Percentiles rank a stretch among this genome's conserved stretches.
phyloP scores from a whole-genome alignment of 208 protist genomes.

The Trichomonas tenax region DNA sequence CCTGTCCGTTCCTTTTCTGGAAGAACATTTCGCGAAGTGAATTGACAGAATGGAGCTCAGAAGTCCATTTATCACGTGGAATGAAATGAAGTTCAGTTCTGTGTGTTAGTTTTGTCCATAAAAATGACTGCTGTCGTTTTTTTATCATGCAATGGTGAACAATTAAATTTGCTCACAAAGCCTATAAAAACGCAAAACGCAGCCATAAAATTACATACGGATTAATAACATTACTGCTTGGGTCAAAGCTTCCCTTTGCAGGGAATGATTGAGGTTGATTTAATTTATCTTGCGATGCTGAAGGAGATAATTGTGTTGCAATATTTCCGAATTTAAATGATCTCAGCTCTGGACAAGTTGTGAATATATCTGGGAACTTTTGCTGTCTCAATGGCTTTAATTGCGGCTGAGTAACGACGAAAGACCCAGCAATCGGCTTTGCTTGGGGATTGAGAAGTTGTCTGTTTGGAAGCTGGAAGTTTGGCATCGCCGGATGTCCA shows the following conservation, averaged over 20 bases:
- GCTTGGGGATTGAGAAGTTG: neutral
- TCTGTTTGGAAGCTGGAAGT: neutral
- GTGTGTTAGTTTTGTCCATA: neutral
- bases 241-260: neutral
- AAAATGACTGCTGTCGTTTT: neutral
- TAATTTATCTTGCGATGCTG: neutral
- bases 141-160: neutral
- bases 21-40: neutral
- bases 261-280: neutral
- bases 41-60: neutral
- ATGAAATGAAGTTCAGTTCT: neutral
- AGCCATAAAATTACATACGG: neutral
- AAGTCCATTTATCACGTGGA: neutral
- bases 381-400: neutral
- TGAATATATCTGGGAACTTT: neutral
- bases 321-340: neutral
- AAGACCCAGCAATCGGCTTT: neutral
- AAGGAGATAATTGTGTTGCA: neutral
- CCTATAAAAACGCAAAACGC: neutral
- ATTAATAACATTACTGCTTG: neutral
- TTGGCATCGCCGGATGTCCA: neutral
- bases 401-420: neutral
- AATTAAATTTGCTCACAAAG: neutral
- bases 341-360: slow-evolving; percentile 7
- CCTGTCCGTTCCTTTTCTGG: neutral